Percentiles rank a stretch among this genome's conserved stretches.
Evolutionary conservation across 1,284 basidiomycete species (phyloP).

Genomic region (Erythrobasidium hasegawianum): DNA sequence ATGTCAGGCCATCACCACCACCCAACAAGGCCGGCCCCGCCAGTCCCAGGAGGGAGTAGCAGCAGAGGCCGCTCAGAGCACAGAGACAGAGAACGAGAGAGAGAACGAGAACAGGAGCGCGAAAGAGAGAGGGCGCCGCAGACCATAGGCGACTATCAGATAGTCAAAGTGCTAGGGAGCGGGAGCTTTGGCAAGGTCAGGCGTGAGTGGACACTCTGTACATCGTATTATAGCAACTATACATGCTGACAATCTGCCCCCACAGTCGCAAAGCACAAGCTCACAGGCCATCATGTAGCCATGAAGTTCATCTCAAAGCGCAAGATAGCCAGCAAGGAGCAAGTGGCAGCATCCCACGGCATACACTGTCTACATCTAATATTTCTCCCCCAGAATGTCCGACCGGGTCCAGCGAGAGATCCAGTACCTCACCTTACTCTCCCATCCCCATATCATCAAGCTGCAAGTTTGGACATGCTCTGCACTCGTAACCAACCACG

Average conservation of each 20-base stretch:
- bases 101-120: constrained; percentile 1
- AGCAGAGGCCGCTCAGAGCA: constrained; percentile 7
- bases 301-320: constrained; percentile 97
- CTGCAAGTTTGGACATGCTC: constrained; percentile 59
- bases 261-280: constrained; percentile 84
- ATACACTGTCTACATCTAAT: not conserved
- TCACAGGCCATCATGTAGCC: constrained; percentile 92
- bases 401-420: constrained; percentile 90
- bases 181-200: constrained; percentile 98
- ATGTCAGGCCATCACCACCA: no score
- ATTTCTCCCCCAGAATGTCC: constrained; percentile 57
- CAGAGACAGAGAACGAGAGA: constrained; percentile 21
- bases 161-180: constrained; percentile 55
- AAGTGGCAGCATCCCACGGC: constrained; percentile 39
- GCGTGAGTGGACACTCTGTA: constrained; percentile 61
- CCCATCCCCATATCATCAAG: constrained; percentile 94
- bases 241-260: not conserved
- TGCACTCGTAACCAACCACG: no score
- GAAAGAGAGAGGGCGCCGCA: constrained; percentile 12
- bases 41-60: not conserved
- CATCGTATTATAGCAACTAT: no score
- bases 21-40: no score
- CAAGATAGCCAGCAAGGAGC: constrained; percentile 81
- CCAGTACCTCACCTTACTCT: constrained; percentile 84
- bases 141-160: constrained; percentile 48